Conservation (phyloP, 1,284 basidiomycete genomes). For the Sanghuangporus weigelae region DNA sequence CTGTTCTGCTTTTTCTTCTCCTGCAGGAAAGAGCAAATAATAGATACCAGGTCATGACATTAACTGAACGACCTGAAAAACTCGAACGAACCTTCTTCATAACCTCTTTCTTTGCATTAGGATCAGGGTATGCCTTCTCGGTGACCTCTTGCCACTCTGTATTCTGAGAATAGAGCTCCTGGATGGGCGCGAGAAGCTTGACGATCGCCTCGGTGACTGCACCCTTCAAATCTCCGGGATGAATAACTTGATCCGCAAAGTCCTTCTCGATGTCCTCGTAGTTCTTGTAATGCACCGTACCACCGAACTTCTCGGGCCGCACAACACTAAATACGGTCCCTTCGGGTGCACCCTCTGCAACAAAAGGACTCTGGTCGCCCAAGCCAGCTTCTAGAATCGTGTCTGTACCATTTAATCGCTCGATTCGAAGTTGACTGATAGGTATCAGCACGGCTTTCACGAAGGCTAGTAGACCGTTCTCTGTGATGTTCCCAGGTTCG, state of each 20-base stretch:
- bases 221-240: conserved; percentile 89
- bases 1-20: conserved; percentile 1
- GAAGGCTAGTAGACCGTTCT: conserved; percentile 92
- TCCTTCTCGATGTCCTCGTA: conserved; percentile 72
- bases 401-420: conserved; percentile 41
- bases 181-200: conserved; percentile 79
- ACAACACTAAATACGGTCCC: conserved; percentile 82
- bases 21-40: neutral
- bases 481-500: conserved; percentile 86
- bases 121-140: conserved; percentile 81
- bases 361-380: conserved; percentile 56
- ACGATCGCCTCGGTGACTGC: conserved; percentile 78
- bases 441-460: conserved; percentile 87
- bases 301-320: conserved; percentile 81
- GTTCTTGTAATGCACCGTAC: conserved; percentile 67
- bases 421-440: conserved; percentile 70
- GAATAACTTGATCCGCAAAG: conserved; percentile 73
- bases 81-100: conserved; percentile 54
- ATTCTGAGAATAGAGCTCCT: conserved; percentile 68
- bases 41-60: neutral
- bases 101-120: conserved; percentile 54
- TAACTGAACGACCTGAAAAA: neutral
- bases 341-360: conserved; percentile 62
- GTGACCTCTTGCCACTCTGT: conserved; percentile 82
- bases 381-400: conserved; percentile 37